Percentiles rank a stretch among this genome's conserved stretches.
Evolutionary conservation across 192 early-diverging fungal genomes (phyloP).

Genomic region (Helicostylum pulchrum): DNA sequence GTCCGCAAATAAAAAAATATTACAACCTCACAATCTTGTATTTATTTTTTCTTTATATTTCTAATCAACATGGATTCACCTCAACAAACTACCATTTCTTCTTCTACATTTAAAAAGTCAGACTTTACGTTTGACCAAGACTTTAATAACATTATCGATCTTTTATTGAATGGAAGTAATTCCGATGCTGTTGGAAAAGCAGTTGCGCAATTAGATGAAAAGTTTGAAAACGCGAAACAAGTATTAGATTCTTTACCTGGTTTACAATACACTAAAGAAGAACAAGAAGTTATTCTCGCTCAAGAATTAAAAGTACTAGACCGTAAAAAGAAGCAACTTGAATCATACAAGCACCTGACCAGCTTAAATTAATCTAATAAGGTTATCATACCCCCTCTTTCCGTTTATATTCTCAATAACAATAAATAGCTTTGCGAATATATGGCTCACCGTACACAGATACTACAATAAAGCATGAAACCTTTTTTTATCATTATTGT

Average conservation of each 20-base stretch:
- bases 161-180: constrained; percentile 24
- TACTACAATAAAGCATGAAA: too few relatives aligned
- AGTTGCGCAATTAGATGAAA: constrained; percentile 28
- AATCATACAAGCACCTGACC: neutral
- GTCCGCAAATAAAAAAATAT: too few relatives aligned
- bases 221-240: constrained; percentile 26
- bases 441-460: too few relatives aligned
- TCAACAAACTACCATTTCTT: neutral
- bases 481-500: too few relatives aligned
- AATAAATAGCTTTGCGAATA: too few relatives aligned
- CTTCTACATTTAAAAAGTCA: constrained; percentile 18
- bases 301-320: constrained; percentile 23
- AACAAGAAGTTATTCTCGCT: constrained; percentile 28
- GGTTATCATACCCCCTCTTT: too few relatives aligned
- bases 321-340: constrained; percentile 19
- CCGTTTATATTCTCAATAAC: too few relatives aligned
- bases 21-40: too few relatives aligned
- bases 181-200: constrained; percentile 30
- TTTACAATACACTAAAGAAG: constrained; percentile 30
- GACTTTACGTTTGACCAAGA: constrained; percentile 31
- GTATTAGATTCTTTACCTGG: constrained; percentile 34
- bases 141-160: constrained; percentile 24
- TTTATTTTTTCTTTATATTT: too few relatives aligned
- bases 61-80: too few relatives aligned
- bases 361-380: too few relatives aligned